Evolutionary conservation across 2,329 filamentous ascomycete genomes (phyloP), one percentile per base, ranked within the genome.

Genomic region (Ceratocystis colombiana): DNA sequence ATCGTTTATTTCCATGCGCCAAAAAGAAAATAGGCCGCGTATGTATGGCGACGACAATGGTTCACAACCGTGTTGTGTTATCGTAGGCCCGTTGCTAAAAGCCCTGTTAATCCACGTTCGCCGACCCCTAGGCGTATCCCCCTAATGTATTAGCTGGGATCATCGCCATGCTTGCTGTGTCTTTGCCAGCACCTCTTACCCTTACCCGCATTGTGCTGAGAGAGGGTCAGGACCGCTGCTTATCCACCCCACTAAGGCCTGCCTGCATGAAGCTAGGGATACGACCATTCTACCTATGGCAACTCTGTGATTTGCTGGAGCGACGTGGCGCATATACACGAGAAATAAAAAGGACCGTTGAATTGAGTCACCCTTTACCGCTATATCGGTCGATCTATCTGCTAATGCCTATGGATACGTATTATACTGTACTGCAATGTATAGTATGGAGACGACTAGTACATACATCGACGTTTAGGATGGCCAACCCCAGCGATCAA

Each of bases 201-300:
- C 37, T 41, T 41, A 41, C 1, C 55, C 53, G 7, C 17, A 59
- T n/a, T 37, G 53, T 37, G 53, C 8, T 17, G 22, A 25, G 37
- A 4, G 37, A 41, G 25, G 15, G 20, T 28, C 48, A 53, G 53
- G 28, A 30, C 53, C 55, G 17, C 55, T 33, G 28, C 25, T 5
- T 53, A 28, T 53, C 22, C 55, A n/a, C 55, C 22, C 28, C 48
- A 53, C 48, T 5, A 59, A 7, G 37, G 37, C 37, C 37, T 41
- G 22, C 30, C 15, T 59, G 55, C 55, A 59, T 59, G 55, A 59
- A 59, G 30, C 55, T 17, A 59, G 55, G 55, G 55, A 59, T 41
- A 41, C 37, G 55, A 37, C 55, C 37, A 20, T 17, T 59, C 6
- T 15, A 37, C 55, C 20, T n/a, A 20, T 37, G 22, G 28, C 3